Evolutionary conservation across 352 stramenopile genomes (phyloP).

Genomic region (Phytopythium cucurbitacearum): DNA sequence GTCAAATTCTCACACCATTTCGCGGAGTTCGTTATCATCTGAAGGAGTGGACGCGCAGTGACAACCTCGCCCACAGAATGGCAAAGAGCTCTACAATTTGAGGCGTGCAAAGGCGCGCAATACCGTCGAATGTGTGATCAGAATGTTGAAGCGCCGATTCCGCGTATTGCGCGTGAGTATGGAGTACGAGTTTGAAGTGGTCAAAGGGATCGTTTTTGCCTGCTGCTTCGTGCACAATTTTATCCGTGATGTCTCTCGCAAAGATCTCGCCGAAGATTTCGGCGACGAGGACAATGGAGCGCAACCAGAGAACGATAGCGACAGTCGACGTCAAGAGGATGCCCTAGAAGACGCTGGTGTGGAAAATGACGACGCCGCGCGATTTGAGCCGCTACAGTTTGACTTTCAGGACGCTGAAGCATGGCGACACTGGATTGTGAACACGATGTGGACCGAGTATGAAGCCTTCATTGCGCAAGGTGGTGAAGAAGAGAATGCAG

Average conservation of each 20-base stretch:
- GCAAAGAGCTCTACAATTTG: slow-evolving; percentile 14
- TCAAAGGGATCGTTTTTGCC: slow-evolving; percentile 2
- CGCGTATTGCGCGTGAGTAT: slow-evolving; percentile 2
- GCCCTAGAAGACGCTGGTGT: no score
- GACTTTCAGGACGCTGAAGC: no score
- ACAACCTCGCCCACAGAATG: slow-evolving; percentile 7
- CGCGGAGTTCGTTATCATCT: slow-evolving; percentile 12
- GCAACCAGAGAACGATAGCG: no score
- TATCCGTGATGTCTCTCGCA: slow-evolving; percentile 5
- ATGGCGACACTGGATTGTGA: no score
- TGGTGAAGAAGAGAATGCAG: no score
- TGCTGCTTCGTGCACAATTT: slow-evolving; percentile 8
- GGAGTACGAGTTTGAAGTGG: slow-evolving; percentile 5
- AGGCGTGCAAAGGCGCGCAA: slow-evolving; percentile 9
- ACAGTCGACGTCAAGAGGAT: no score
- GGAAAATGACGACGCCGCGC: no score
- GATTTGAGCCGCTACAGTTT: no score
- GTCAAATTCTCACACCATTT: slow-evolving; percentile 8
- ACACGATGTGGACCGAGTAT: no score
- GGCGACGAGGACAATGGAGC: no score
- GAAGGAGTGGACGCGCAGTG: slow-evolving; percentile 17
- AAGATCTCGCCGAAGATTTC: slow-evolving; percentile 4
- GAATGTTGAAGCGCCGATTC: slow-evolving; percentile 13
- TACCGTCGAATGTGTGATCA: slow-evolving; percentile 10
- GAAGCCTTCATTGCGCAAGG: no score